Percentiles rank a stretch among this genome's conserved stretches.
Evolutionary conservation across 2,329 filamentous ascomycete genomes (phyloP).

Genomic region (Chrysosporium keratinophilum): DNA sequence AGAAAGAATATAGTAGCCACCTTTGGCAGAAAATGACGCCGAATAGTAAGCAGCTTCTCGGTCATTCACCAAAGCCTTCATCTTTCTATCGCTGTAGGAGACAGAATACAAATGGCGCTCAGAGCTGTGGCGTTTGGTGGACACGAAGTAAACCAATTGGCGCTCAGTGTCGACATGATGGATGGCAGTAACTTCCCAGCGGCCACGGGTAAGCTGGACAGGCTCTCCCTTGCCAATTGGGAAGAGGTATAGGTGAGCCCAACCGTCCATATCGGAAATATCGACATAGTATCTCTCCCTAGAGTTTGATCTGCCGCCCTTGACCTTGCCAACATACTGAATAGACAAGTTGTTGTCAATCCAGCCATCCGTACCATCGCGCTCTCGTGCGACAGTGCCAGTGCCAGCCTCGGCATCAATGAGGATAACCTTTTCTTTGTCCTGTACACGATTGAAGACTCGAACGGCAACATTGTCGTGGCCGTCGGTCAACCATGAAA

Average conservation of each 20-base stretch:
- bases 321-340: slow-evolving; percentile 35
- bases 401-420: slow-evolving; percentile 44
- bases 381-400: slow-evolving; percentile 44
- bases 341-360: slow-evolving; percentile 44
- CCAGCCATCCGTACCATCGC: slow-evolving; percentile 52
- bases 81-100: slow-evolving; percentile 45
- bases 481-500: slow-evolving; percentile 54
- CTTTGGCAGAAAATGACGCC: slow-evolving; percentile 54
- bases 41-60: slow-evolving; percentile 49
- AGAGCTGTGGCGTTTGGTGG: slow-evolving; percentile 55
- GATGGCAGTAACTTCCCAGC: slow-evolving; percentile 55
- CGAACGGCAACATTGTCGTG: slow-evolving; percentile 55
- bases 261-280: slow-evolving; percentile 55
- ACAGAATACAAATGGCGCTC: slow-evolving; percentile 60
- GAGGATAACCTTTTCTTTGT: slow-evolving; percentile 51
- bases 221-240: slow-evolving; percentile 47
- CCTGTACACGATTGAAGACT: slow-evolving; percentile 59
- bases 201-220: slow-evolving; percentile 51
- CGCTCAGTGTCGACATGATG: slow-evolving; percentile 49
- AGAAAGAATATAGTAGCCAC: slow-evolving; percentile 55
- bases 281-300: slow-evolving; percentile 51
- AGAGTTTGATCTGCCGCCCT: slow-evolving; percentile 22
- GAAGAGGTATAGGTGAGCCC: slow-evolving; percentile 56
- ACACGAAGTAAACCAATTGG: slow-evolving; percentile 53
- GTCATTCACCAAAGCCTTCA: slow-evolving; percentile 53